Conservation (phyloP, 2,329 filamentous ascomycete genomes). For the Atkinsonella hypoxylon region DNA sequence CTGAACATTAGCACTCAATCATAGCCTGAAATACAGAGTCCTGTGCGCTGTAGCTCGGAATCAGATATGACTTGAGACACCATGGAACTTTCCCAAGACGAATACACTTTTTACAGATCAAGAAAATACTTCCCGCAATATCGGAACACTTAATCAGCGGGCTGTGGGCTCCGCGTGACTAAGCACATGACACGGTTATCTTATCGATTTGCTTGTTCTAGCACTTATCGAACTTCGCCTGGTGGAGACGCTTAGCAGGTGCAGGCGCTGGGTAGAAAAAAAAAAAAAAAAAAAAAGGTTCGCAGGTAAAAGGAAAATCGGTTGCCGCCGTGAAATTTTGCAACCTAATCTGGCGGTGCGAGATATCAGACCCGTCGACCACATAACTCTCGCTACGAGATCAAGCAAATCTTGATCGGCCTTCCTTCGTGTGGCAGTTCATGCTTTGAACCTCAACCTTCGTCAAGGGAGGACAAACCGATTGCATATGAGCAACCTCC, state of each 20-base stretch:
- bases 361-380: not conserved
- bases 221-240: not conserved
- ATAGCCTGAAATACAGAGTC: too few species aligned
- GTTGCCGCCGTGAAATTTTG: slow-evolving; percentile 23
- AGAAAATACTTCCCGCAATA: too few species aligned
- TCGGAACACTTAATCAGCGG: not conserved
- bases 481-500: not conserved
- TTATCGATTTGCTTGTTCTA: not conserved
- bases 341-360: slow-evolving; percentile 10
- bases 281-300: slow-evolving; percentile 20
- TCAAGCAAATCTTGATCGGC: not conserved
- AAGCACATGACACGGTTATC: not conserved
- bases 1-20: too few species aligned
- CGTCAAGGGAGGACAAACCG: too few species aligned
- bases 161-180: not conserved
- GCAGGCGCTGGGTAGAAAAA: slow-evolving; percentile 12
- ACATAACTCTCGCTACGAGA: not conserved
- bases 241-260: not conserved
- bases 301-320: slow-evolving; percentile 10
- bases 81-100: too few species aligned
- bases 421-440: not conserved
- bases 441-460: too few species aligned
- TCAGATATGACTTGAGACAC: too few species aligned
- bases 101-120: too few species aligned
- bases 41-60: too few species aligned